Conservation (phyloP, 768 basidiomycete species). For the Royoungia palumana region DNA sequence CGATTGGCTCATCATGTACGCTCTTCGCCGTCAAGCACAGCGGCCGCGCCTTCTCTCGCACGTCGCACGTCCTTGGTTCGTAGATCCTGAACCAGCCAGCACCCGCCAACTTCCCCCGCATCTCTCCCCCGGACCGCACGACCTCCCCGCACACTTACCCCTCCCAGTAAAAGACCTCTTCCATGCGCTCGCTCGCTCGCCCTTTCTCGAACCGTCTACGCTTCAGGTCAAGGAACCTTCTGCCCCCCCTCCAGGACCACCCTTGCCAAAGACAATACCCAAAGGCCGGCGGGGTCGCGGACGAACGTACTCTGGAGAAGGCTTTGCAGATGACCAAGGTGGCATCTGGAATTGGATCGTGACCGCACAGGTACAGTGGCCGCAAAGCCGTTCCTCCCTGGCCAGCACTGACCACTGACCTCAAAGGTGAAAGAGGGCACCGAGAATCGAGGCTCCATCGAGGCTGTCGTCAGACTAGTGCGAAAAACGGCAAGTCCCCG, state of each 20-base stretch:
- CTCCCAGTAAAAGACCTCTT: constrained; percentile 53
- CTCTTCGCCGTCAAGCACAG: constrained; percentile 18
- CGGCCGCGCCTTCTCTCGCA: constrained; percentile 13
- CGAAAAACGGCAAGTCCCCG: constrained; percentile 60
- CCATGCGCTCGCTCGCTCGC: constrained; percentile 53
- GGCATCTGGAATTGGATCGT: constrained; percentile 79
- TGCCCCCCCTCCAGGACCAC: constrained; percentile 51
- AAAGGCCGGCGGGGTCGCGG: constrained; percentile 66
- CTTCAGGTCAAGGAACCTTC: constrained; percentile 55
- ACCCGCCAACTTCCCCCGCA: constrained; percentile 23
- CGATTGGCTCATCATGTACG: constrained; percentile 11
- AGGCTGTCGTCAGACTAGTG: constrained; percentile 66
- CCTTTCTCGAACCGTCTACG: constrained; percentile 61
- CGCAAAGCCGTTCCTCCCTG: too few species aligned
- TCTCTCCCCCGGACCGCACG: constrained; percentile 26
- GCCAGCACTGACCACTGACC: constrained; percentile 1
- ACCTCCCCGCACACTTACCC: constrained; percentile 52
- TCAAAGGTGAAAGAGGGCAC: constrained; percentile 79
- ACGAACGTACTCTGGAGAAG: constrained; percentile 64
- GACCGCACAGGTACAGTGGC: constrained; percentile 56
- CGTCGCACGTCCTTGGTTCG: constrained; percentile 57
- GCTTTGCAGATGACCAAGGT: constrained; percentile 45
- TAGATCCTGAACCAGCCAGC: constrained; percentile 42
- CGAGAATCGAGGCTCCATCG: constrained; percentile 74
- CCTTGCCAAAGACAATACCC: constrained; percentile 52